phyloP scores from a whole-genome alignment of 805 yeast genomes.

The Starmerella riodocensis region DNA sequence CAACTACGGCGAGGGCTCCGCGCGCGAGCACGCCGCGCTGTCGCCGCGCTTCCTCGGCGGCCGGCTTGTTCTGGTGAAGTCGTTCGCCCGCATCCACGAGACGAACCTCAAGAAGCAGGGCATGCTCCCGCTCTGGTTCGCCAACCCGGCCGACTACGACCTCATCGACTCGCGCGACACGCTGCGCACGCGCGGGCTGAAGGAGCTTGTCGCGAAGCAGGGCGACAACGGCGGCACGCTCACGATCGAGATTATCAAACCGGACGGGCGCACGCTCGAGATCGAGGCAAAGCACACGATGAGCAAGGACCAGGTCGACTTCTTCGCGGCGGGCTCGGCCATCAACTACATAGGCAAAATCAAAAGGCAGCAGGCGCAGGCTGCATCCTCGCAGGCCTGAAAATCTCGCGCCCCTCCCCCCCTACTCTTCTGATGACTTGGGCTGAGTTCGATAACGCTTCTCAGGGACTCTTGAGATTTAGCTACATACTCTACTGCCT shows the following conservation, averaged over 20 bases:
- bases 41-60: constrained; percentile 95
- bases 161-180: constrained; percentile 62
- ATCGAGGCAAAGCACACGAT: constrained; percentile 83
- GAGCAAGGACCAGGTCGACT: constrained; percentile 91
- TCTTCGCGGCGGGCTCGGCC: constrained; percentile 95
- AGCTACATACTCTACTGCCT: too few relatives aligned
- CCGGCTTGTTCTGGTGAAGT: constrained; percentile 70
- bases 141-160: constrained; percentile 81
- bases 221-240: constrained; percentile 83
- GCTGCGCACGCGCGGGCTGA: constrained; percentile 58
- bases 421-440: too few relatives aligned
- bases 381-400: too few relatives aligned
- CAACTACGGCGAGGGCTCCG: constrained; percentile 98
- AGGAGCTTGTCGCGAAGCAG: constrained; percentile 61
- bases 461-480: too few relatives aligned
- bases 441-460: too few relatives aligned
- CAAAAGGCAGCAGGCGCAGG: constrained; percentile 4
- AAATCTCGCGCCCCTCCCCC: too few relatives aligned
- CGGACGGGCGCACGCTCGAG: constrained; percentile 52
- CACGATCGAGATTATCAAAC: constrained; percentile 57
- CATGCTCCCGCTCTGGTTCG: constrained; percentile 87
- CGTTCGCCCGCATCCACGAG: constrained; percentile 97
- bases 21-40: constrained; percentile 97
- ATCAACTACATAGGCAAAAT: constrained; percentile 73
- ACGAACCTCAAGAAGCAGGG: constrained; percentile 97